Conservation (phyloP, 2,329 filamentous ascomycete species). For the Blastomyces parvus region DNA sequence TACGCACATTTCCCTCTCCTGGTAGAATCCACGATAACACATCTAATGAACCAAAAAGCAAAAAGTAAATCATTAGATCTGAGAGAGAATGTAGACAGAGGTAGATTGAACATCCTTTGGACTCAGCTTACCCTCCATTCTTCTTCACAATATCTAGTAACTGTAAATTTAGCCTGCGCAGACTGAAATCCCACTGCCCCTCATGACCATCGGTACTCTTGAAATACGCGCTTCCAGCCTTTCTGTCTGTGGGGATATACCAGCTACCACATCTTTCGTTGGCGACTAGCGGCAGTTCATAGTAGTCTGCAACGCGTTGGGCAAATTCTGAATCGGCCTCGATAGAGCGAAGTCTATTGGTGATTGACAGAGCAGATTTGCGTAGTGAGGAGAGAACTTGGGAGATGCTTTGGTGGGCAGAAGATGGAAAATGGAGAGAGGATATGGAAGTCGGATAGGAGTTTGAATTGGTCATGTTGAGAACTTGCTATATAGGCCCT, state of each 20-base stretch:
- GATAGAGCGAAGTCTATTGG: slow-evolving; percentile 76
- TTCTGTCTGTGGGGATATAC: slow-evolving; percentile 64
- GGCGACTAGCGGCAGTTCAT: slow-evolving; percentile 63
- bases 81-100: not conserved
- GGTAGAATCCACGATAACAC: slow-evolving; percentile 85
- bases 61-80: not conserved
- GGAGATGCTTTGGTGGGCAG: slow-evolving; percentile 54
- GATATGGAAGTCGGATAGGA: slow-evolving; percentile 29
- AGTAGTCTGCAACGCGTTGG: slow-evolving; percentile 41
- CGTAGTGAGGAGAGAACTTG: slow-evolving; percentile 62
- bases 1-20: slow-evolving; percentile 68
- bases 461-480: slow-evolving; percentile 22
- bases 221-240: slow-evolving; percentile 75
- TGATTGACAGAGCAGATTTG: slow-evolving; percentile 64
- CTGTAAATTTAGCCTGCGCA: slow-evolving; percentile 74
- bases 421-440: slow-evolving; percentile 45
- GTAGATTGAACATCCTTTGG: not conserved
- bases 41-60: slow-evolving; percentile 21
- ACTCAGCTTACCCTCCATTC: slow-evolving; percentile 51
- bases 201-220: slow-evolving; percentile 96
- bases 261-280: slow-evolving; percentile 95
- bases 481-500: not conserved
- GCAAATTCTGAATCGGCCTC: slow-evolving; percentile 68
- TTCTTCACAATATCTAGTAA: slow-evolving; percentile 58
- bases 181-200: slow-evolving; percentile 83